Base-by-base conservation (phyloP, 2,329 filamentous ascomycete species). In the Gyromitra esculenta region DNA sequence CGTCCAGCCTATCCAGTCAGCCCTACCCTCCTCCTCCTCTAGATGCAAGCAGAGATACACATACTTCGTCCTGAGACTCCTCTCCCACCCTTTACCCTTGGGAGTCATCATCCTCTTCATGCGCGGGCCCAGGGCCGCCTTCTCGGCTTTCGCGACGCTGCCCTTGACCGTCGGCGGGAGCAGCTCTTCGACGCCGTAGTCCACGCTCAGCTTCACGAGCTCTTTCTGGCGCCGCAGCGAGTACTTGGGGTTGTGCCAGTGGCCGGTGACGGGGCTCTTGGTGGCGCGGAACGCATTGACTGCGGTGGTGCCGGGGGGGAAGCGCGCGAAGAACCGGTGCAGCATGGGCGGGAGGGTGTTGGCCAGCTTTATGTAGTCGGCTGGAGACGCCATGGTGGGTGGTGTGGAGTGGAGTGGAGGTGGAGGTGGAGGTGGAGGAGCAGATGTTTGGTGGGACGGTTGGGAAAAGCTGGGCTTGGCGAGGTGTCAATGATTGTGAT, bases 71-170 rank as follows among this genome's bases (percentile, higher is more conserved):
- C 92, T 91, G 86, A 97, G 86, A 82, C 91, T 91, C 83, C 96
- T 89, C 87, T 99, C 96, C 89, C 94, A 92, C 81, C 90, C 88
- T 85, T 97, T 95, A 84, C 96, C 96, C 91, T 98, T 99, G 83
- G 97, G 95, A 84, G 88, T 94, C 95, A 80, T 93, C 90, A 87
- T 96, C 95, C 0, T 78, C 77, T 73, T 81, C 68, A 79, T 57
- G 88, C 94, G 95, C 75, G 97, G 92, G 78, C 91, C 88, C 83
- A 97, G 83, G 64, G 94, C 95, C 75, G 93, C 89, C 83, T 90
- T 88, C 81, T 89, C 87, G 82, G 94, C 88, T 83, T 87, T 90
- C 82, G 89, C 88, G 80, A 90, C 91, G 1, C 91, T 91, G 81
- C 90, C 90, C 88, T 97, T 97, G 75, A 86, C 86, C 9, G 91